phyloP scores from a whole-genome alignment of 164 flowering plant species.

The Sextonia rubra region DNA sequence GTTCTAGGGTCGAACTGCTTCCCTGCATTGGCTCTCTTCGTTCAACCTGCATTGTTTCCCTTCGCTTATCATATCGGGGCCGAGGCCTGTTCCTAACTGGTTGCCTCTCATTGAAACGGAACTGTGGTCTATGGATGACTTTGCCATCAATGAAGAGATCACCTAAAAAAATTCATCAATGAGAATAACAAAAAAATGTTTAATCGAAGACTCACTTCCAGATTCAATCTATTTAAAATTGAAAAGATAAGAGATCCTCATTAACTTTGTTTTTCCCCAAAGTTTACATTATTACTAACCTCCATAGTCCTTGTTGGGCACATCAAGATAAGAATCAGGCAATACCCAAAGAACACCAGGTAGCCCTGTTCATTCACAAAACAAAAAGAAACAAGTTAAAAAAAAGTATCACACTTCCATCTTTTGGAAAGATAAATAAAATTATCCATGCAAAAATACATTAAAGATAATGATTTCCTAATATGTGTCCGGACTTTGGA shows the following conservation, averaged over 20 bases:
- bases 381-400: conserved; percentile 4
- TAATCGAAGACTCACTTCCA: background rate
- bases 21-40: conserved; percentile 50
- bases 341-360: conserved; percentile 97
- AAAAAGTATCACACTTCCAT: background rate
- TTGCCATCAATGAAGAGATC: conserved; percentile 87
- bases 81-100: conserved; percentile 62
- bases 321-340: conserved; percentile 97
- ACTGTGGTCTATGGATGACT: conserved; percentile 92
- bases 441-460: background rate
- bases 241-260: background rate
- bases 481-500: too few relatives aligned
- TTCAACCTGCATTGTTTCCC: conserved; percentile 67
- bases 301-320: conserved; percentile 98
- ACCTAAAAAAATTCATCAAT: conserved; percentile 35
- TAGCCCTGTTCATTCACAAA: conserved; percentile 34
- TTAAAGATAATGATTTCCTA: background rate
- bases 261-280: background rate
- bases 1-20: conserved; percentile 25
- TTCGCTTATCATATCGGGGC: conserved; percentile 76
- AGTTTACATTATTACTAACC: conserved; percentile 32
- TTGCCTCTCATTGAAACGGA: conserved; percentile 51
- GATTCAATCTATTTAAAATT: background rate
- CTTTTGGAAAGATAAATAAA: background rate
- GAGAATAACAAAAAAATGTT: background rate